Base-by-base conservation (phyloP, 2,329 filamentous ascomycete species). In the Colletotrichum somersetense region DNA sequence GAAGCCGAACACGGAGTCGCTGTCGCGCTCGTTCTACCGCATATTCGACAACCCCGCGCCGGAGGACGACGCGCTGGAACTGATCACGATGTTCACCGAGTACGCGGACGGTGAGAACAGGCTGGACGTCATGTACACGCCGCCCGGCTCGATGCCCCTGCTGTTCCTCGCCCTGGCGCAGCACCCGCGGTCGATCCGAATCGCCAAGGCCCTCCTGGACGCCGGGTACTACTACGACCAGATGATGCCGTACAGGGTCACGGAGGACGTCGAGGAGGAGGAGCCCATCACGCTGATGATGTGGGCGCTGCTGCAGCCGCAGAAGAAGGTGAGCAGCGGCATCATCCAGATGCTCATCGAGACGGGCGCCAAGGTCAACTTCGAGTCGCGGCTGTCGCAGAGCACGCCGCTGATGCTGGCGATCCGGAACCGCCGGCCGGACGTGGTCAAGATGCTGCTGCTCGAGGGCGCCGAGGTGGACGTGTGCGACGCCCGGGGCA, bases 281-380 rank as follows among this genome's bases (percentile, higher is more conserved):
- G 90, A 93, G 77, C 80, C 83, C 12, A 84, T 90, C 56, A 88
- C 88, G 1, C 81, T 91, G 2, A 80, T 92, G 10, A 81, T 87
- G 62, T 92, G 90, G 90, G 85, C 89, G 0, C 82, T 92, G 63
- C 80, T 88, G 8, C 89, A 91, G 73, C 88, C 89, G 0, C 88
- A 91, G 74, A 92, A 91, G 78, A 86, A 85, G 72, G 84, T 92
- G 62, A 91, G 89, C 78, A 89, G 87, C 44, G 78, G 82, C 5
- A 80, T 92, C 55, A 87, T 93, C 67, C 83, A 87, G 73, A 79
- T 89, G 59, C 81, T 92, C 26, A 80, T 92, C n/a, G 80, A 83
- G 76, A 77, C 84, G 73, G 76, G 86, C 61, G 89, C 88, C 65
- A 90, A 89, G 61, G 84, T 89, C 72, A 89, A 90, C 76, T 86